Evolutionary conservation across 352 stramenopile genomes (phyloP), one percentile per base, ranked within the genome.

Genomic region (Phytopythium mirpurense): DNA sequence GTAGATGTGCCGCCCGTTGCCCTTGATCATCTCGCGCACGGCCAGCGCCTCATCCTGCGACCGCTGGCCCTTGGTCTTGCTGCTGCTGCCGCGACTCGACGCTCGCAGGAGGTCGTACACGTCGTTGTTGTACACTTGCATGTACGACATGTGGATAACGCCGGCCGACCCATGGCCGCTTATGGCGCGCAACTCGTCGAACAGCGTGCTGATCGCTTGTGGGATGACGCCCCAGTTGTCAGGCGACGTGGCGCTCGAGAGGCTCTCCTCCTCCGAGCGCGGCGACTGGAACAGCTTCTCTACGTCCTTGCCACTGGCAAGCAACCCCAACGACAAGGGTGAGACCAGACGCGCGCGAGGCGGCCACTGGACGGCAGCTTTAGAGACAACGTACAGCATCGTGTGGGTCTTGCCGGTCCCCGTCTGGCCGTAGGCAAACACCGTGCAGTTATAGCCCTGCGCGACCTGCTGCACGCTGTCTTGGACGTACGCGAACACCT

Each of bases 361-460:
- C n/a, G n/a, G n/a, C n/a, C n/a, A n/a, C n/a, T n/a, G n/a, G n/a
- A n/a, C n/a, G n/a, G n/a, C n/a, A n/a, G n/a, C n/a, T n/a, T n/a
- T n/a, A n/a, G n/a, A n/a, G n/a, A n/a, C n/a, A 31, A 37, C 43
- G 12, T 35, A 51, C 46, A 54, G 91, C 90, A 98, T 98, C 15
- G 96, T 98, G 72, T 98, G 84, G 26, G 96, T 98, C 70, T 98
- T 98, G 35, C 95, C 94, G 16, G 94, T 97, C 42, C 93, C 91
- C 8, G 78, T 95, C 70, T 98, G 95, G 43, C 95, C 95, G 65
- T 98, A 98, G 24, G 90, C 91, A 65, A 98, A 97, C 16, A 98
- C 85, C 1, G 88, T 97, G 60, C 74, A 95, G 68, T 98, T 97
- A 35, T 84, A 85, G 5, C 87, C 78, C 12, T 72, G 65, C 7